Evolutionary conservation across 805 yeast genomes (phyloP).

Genomic region (Metschnikowia anglica): DNA sequence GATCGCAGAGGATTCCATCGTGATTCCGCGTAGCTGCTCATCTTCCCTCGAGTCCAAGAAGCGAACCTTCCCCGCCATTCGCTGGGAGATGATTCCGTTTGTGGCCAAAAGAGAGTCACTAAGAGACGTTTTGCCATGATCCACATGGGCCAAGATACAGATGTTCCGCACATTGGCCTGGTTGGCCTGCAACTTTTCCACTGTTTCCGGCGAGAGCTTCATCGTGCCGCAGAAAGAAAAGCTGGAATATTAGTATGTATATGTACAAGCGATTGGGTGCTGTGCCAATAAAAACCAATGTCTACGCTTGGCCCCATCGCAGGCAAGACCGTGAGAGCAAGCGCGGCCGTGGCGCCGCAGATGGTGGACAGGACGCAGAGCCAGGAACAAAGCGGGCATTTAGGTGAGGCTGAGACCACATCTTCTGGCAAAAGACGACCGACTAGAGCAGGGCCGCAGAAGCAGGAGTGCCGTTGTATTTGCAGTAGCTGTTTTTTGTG

Average conservation of each 20-base stretch:
- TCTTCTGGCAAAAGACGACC: no score
- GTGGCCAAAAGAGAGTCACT: constrained; percentile 91
- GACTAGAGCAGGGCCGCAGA: no score
- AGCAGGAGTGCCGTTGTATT: no score
- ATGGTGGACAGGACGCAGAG: no score
- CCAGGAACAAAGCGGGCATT: no score
- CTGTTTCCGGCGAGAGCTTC: constrained; percentile 63
- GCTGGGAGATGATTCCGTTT: constrained; percentile 92
- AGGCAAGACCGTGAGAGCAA: no score
- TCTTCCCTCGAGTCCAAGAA: constrained; percentile 92
- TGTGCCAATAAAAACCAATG: not conserved
- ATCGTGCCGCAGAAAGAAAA: no score
- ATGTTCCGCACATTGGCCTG: constrained; percentile 78
- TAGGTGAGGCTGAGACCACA: no score
- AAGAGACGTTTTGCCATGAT: constrained; percentile 95
- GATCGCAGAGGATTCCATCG: constrained; percentile 96
- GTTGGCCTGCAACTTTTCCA: constrained; percentile 65
- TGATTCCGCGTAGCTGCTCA: constrained; percentile 93
- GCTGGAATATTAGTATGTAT: not conserved
- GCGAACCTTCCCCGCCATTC: constrained; percentile 93
- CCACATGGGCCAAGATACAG: constrained; percentile 96
- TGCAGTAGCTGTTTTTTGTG: no score
- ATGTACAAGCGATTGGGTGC: not conserved
- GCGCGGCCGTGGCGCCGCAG: no score
- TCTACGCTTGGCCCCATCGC: not conserved